Evolutionary conservation across 495 filamentous ascomycete species (phyloP).

Genomic region (Articulospora tetracladia): DNA sequence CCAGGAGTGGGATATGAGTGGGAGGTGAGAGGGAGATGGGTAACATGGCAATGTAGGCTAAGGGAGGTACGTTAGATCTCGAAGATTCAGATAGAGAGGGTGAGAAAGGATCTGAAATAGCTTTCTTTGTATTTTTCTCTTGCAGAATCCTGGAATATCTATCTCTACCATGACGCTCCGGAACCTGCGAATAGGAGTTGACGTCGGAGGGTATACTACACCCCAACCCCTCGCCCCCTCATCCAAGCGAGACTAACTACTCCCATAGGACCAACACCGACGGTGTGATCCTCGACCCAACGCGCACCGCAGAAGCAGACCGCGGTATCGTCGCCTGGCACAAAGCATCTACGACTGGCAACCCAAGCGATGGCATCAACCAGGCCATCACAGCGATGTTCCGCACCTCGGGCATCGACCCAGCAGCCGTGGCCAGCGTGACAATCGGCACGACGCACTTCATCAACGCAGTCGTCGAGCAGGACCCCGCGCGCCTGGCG

Average conservation of each 20-base stretch:
- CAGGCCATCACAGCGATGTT: slow-evolving; percentile 44
- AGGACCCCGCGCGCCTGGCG: slow-evolving; percentile 35
- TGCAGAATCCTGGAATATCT: not conserved
- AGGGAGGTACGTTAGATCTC: no score
- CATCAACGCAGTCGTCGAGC: slow-evolving; percentile 46
- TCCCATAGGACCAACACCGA: slow-evolving; percentile 58
- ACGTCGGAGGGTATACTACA: slow-evolving; percentile 15
- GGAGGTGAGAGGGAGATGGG: no score
- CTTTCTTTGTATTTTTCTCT: not conserved
- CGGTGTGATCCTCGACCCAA: slow-evolving; percentile 51
- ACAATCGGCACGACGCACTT: slow-evolving; percentile 39
- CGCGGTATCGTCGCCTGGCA: slow-evolving; percentile 47
- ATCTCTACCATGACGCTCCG: not conserved
- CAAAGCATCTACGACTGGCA: slow-evolving; percentile 53
- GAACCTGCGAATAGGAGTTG: slow-evolving; percentile 16
- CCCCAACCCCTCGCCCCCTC: not conserved
- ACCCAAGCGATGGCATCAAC: slow-evolving; percentile 51
- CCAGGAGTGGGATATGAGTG: not conserved
- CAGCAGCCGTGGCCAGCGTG: slow-evolving; percentile 44
- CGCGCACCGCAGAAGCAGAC: slow-evolving; percentile 27
- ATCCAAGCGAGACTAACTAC: slow-evolving; percentile 9
- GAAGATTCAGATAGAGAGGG: no score
- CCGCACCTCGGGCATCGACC: slow-evolving; percentile 31
- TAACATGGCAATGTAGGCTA: no score
- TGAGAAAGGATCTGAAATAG: no score